Conservation (phyloP, 225 moss, liverwort and hornwort species). For the Pseudisothecium myosuroides region DNA sequence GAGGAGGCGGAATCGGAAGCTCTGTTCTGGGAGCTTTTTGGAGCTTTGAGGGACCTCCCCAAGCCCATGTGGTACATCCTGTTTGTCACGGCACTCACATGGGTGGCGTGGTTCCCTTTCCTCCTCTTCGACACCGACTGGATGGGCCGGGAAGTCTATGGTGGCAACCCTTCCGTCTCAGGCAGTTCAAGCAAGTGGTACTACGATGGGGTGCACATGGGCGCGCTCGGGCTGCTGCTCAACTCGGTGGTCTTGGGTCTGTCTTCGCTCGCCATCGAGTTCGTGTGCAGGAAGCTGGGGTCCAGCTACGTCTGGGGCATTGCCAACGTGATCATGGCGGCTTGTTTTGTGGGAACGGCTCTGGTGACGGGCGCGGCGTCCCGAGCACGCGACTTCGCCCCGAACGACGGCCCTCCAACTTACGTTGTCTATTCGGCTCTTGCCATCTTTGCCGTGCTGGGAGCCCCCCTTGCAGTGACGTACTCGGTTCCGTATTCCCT, state of each 20-base stretch:
- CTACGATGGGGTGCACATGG: constrained; percentile 79
- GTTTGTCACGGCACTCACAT: constrained; percentile 67
- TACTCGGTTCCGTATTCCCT: constrained; percentile 81
- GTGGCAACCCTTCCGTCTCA: constrained; percentile 27
- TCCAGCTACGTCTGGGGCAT: constrained; percentile 81
- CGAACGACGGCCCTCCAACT: constrained; percentile 18
- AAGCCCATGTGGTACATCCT: constrained; percentile 83
- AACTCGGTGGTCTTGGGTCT: constrained; percentile 70
- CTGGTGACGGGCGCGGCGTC: constrained; percentile 42
- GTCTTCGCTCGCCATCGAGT: constrained; percentile 65
- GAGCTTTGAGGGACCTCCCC: constrained; percentile 58
- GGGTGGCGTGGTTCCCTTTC: constrained; percentile 93
- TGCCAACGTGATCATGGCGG: constrained; percentile 56
- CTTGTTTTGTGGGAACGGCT: constrained; percentile 54
- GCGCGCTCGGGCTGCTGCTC: constrained; percentile 57
- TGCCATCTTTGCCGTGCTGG: constrained; percentile 50
- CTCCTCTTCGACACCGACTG: constrained; percentile 93
- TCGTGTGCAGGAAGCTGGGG: constrained; percentile 50
- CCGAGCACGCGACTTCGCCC: not conserved
- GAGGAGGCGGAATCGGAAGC: constrained; percentile 62
- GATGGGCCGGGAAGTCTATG: constrained; percentile 93
- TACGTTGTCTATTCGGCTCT: constrained; percentile 13
- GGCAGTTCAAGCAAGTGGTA: not conserved
- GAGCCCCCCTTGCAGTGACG: constrained; percentile 71
- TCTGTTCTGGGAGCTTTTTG: constrained; percentile 61